Evolutionary conservation across 768 basidiomycete species (phyloP).

Genomic region (Hypholoma sublateritium): DNA sequence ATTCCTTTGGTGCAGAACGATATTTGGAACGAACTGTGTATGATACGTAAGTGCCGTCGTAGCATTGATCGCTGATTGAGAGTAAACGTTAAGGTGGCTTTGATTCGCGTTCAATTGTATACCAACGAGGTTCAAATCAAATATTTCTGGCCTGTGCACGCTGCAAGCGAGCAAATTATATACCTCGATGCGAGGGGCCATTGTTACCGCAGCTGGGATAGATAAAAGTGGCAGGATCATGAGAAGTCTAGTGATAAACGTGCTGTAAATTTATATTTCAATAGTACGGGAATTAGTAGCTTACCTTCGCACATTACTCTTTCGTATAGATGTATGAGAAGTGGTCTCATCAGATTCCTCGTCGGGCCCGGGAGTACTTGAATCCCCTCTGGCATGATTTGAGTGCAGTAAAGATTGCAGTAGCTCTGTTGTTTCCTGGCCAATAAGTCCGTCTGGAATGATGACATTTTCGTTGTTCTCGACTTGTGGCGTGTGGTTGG

Average conservation of each 20-base stretch:
- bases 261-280: background rate
- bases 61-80: no score
- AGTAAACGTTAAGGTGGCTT: background rate
- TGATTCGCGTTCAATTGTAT: background rate
- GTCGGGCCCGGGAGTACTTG: background rate
- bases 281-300: background rate
- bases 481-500: background rate
- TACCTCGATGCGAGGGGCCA: constrained; percentile 70
- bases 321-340: background rate
- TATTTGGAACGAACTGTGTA: no score
- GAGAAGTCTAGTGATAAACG: constrained; percentile 50
- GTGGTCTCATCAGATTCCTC: background rate
- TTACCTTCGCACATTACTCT: background rate
- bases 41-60: no score
- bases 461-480: background rate
- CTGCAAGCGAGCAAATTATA: constrained; percentile 70
- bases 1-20: no score
- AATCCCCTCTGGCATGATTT: background rate
- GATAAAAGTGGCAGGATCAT: constrained; percentile 50
- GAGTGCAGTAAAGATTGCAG: background rate
- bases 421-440: background rate
- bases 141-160: constrained; percentile 56
- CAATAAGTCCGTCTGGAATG: background rate
- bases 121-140: constrained; percentile 19
- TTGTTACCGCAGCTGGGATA: constrained; percentile 50